Evolutionary conservation across 129 eudicot species (phyloP), one percentile per base, ranked within the genome.

Genomic region (Escallonia herrerae): DNA sequence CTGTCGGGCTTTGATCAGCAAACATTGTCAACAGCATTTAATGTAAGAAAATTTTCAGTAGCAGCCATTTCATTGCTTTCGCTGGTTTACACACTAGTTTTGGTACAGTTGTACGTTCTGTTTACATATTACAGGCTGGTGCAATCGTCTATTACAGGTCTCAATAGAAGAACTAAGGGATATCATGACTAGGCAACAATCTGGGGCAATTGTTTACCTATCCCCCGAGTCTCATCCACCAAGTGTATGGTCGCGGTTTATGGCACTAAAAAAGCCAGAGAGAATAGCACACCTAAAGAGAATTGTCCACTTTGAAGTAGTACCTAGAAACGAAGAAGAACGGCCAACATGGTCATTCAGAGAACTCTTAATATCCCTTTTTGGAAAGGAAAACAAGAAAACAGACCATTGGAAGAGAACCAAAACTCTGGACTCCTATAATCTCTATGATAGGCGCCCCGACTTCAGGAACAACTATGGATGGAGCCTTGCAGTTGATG

Each of bases 381-480:
- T 83, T 2, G 76, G 72, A 12, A 47, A 49, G 11, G 66, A 58
- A 11, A 67, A 50, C 37, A 65, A 48, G 63, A 72, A 40, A 47
- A 73, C 8, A 3, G 67, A 74, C 2, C 58, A 38, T 4, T 60
- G 47, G 46, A 65, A 47, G 52, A 60, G 22, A 12, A 43, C 47
- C 11, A 15, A 11, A 33, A 74, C 46, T 2, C 81, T 81, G 1
- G 91, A 76, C n/a, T n/a, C 89, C 2, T 83, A 81, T 64, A 93
- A 93, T 65, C 65, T 93, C 54, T 85, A 74, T 5, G 82, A 83
- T 15, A 63, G 76, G 2, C 68, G 68, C 11, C 82, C 95, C 2
- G 82, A 77, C 67, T 88, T 93, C 76, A 65, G 56, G 76, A 93
- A 93, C 63, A 56, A 81, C 52, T 93, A 79, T 22, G 98, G 98